Percentiles rank a stretch among this genome's conserved stretches.
phyloP scores from a whole-genome alignment of 2,329 filamentous ascomycete genomes.

The Neonectria faginata region DNA sequence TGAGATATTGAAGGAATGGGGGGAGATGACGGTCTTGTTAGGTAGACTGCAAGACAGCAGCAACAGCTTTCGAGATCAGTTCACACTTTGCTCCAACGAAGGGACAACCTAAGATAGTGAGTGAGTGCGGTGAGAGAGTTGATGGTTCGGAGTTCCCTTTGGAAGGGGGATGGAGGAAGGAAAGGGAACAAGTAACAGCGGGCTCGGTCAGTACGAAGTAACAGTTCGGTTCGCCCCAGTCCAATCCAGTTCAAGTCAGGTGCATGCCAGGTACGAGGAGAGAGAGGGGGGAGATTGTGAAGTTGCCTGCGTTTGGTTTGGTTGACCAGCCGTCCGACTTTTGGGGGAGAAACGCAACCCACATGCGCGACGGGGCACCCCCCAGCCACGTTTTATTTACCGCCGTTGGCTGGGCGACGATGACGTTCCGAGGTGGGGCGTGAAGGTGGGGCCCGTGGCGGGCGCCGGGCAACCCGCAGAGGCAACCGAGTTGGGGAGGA shows the following conservation, averaged over 20 bases:
- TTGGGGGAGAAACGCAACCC: constrained; percentile 33
- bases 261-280: constrained; percentile 25
- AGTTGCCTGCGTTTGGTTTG: constrained; percentile 32
- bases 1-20: constrained; percentile 37
- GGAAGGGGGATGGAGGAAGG: background rate
- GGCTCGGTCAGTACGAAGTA: constrained; percentile 2
- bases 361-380: constrained; percentile 24
- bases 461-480: constrained; percentile 43
- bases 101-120: constrained; percentile 32
- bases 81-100: constrained; percentile 41
- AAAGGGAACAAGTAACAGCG: background rate
- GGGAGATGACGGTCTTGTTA: constrained; percentile 14
- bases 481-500: constrained; percentile 4
- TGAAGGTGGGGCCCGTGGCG: constrained; percentile 3
- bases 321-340: constrained; percentile 43
- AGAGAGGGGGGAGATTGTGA: constrained; percentile 39
- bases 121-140: constrained; percentile 26
- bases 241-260: constrained; percentile 13
- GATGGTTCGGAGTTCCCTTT: background rate
- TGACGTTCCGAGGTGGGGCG: constrained; percentile 39
- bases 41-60: constrained; percentile 15
- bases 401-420: constrained; percentile 40
- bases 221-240: constrained; percentile 9
- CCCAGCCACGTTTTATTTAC: constrained; percentile 47
- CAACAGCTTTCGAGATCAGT: constrained; percentile 40